These are phyloP conservation scores for Trichosporon sp. DNA, from an alignment of 1,284 basidiomycete genomes.

Conservation along the genomic window DNA sequence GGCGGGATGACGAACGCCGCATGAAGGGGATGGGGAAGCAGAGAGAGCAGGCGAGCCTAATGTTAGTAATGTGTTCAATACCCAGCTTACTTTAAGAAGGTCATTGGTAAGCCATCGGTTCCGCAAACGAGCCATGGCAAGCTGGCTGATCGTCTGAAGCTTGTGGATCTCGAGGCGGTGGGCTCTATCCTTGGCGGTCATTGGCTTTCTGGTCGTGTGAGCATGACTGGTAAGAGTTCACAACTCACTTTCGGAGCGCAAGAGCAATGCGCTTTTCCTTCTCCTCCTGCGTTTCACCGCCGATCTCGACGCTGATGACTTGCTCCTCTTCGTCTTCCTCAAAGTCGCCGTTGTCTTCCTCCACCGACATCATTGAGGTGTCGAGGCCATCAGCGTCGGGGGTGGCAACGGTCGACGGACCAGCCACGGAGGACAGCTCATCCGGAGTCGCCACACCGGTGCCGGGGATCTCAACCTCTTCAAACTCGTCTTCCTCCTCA, in stretches of 20 bases:
- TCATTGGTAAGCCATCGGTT: slow-evolving; percentile 85
- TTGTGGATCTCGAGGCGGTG: slow-evolving; percentile 80
- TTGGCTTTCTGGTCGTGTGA: slow-evolving; percentile 46
- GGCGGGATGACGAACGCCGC: slow-evolving; percentile 80
- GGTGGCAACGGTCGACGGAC: slow-evolving; percentile 32
- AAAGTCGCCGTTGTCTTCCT: slow-evolving; percentile 27
- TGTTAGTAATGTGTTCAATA: slow-evolving; percentile 13
- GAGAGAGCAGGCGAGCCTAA: slow-evolving; percentile 70
- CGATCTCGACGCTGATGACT: slow-evolving; percentile 50
- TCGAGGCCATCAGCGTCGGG: slow-evolving; percentile 4
- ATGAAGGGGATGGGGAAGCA: slow-evolving; percentile 76
- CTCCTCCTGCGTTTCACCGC: slow-evolving; percentile 50
- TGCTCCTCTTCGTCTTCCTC: slow-evolving; percentile 39
- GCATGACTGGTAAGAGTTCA: background rate
- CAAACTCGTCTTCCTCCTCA: slow-evolving; percentile 52
- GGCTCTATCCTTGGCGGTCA: slow-evolving; percentile 64
- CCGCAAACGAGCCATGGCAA: slow-evolving; percentile 73
- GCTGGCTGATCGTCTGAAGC: slow-evolving; percentile 76
- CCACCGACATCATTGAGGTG: slow-evolving; percentile 18
- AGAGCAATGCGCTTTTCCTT: slow-evolving; percentile 47
- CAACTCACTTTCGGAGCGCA: slow-evolving; percentile 49
- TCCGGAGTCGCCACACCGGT: slow-evolving; percentile 24
- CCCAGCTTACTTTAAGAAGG: slow-evolving; percentile 69
- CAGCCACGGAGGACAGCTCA: slow-evolving; percentile 40
- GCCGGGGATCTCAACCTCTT: slow-evolving; percentile 51